Evolutionary conservation across 2,329 filamentous ascomycete species (phyloP).

Genomic region (Xylaria sp.): DNA sequence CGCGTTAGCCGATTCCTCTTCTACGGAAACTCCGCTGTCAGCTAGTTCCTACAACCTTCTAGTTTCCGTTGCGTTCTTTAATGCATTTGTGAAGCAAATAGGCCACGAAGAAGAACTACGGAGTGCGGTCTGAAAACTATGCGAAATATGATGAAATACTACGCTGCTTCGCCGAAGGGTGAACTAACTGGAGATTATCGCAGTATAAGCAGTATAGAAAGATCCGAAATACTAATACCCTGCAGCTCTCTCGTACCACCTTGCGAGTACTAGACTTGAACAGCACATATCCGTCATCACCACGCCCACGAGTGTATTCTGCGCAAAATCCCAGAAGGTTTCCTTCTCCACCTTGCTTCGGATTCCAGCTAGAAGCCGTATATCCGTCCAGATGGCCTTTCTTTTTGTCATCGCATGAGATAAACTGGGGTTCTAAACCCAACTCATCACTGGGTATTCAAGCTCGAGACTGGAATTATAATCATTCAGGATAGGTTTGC

Average conservation of each 20-base stretch:
- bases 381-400: constrained; percentile 65
- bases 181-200: neutral
- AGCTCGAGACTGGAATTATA: neutral
- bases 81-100: neutral
- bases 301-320: constrained; percentile 57
- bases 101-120: no score
- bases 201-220: neutral
- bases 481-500: neutral
- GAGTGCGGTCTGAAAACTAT: no score
- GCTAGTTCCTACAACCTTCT: neutral
- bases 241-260: neutral
- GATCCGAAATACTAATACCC: neutral
- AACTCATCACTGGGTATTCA: neutral
- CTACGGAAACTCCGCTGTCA: neutral
- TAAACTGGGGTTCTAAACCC: neutral
- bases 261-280: constrained; percentile 60
- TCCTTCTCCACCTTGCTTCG: constrained; percentile 54
- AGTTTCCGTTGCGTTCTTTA: neutral
- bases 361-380: constrained; percentile 58
- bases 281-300: constrained; percentile 56
- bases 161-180: neutral
- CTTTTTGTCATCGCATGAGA: constrained; percentile 24
- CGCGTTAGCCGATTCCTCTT: neutral
- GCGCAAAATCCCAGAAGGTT: constrained; percentile 53
- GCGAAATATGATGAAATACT: neutral